Evolutionary conservation across 495 filamentous ascomycete species (phyloP).

Genomic region (Lasiosphaeria hispida): DNA sequence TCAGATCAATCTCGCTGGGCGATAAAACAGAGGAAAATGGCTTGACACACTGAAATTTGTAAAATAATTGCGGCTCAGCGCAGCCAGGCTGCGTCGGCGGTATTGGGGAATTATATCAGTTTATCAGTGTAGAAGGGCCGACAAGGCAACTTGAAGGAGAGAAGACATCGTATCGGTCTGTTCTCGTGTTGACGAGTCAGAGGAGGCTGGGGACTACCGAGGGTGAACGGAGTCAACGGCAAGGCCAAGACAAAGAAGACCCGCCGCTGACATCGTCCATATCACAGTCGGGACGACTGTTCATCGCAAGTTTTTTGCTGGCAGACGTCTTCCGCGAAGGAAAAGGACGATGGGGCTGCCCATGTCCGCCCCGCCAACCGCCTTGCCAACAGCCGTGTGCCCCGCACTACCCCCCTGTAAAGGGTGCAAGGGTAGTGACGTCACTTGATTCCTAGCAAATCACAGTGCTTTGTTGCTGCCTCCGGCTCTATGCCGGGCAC

Average conservation of each 20-base stretch:
- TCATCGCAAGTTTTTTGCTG: no score
- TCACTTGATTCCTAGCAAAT: conserved; percentile 17
- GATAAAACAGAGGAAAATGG: no score
- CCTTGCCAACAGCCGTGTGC: not conserved
- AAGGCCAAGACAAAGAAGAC: not conserved
- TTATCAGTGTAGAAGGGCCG: conserved; percentile 10
- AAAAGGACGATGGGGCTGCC: not conserved
- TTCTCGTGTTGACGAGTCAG: not conserved
- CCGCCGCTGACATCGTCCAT: no score
- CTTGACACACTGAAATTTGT: no score
- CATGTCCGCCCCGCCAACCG: no score
- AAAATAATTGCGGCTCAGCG: not conserved
- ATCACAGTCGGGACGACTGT: no score
- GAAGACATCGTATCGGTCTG: no score
- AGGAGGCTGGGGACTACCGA: not conserved
- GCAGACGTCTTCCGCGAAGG: not conserved
- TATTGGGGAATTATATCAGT: not conserved
- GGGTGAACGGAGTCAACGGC: not conserved
- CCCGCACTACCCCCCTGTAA: conserved; percentile 5
- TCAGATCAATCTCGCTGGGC: no score
- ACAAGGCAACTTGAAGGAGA: not conserved
- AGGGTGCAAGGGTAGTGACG: no score
- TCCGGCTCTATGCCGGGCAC: conserved; percentile 16
- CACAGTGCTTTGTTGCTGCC: conserved; percentile 1
- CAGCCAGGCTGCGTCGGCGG: not conserved